Evolutionary conservation across 148 eudicot species (phyloP).

Genomic region (Suaeda aralocaspica): DNA sequence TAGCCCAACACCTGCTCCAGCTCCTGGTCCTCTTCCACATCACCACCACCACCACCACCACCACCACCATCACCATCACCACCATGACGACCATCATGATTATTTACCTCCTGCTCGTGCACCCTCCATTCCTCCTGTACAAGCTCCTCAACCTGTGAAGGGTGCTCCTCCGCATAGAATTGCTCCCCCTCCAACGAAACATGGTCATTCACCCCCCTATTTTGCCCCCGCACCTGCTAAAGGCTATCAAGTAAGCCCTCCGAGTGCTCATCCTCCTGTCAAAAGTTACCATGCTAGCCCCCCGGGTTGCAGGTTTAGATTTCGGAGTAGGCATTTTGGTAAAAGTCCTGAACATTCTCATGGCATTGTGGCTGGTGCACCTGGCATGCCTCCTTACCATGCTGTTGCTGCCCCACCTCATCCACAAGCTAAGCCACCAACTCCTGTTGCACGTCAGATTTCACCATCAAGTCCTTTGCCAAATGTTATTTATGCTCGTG

Average conservation of each 20-base stretch:
- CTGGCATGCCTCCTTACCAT: conserved; percentile 42
- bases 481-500: conserved; percentile 49
- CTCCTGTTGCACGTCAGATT: conserved; percentile 34
- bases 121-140: conserved; percentile 48
- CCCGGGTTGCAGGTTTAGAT: conserved; percentile 58
- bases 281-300: conserved; percentile 44
- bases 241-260: conserved; percentile 34
- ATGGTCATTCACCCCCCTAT: conserved; percentile 38
- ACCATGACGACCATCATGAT: conserved; percentile 33
- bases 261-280: conserved; percentile 35
- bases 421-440: conserved; percentile 38
- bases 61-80: conserved; percentile 50
- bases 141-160: conserved; percentile 28
- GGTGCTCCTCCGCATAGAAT: conserved; percentile 30
- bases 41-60: conserved; percentile 48
- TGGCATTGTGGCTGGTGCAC: conserved; percentile 34
- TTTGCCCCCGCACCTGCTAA: conserved; percentile 39
- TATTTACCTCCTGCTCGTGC: conserved; percentile 42
- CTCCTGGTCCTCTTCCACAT: conserved; percentile 44
- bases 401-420: conserved; percentile 37
- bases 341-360: conserved; percentile 41
- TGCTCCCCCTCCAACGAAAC: conserved; percentile 40
- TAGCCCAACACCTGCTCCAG: conserved; percentile 62
- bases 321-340: conserved; percentile 37
- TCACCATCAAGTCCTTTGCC: conserved; percentile 63